phyloP scores from a whole-genome alignment of 345 rosid genomes.

The Odontarrhena argentea region DNA sequence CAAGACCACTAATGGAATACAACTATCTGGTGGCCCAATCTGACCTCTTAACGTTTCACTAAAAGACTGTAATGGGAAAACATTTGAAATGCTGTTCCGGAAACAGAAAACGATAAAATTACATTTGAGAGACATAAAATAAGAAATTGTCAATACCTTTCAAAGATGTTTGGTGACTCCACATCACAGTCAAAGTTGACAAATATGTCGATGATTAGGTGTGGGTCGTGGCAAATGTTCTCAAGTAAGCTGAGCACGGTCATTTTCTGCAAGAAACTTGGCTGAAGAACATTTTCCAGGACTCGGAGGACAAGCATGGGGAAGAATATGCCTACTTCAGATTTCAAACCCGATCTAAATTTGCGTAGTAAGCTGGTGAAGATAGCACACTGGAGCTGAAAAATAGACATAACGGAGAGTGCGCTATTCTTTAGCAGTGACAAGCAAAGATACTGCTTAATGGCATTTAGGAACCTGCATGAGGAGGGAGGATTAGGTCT shows the following conservation, averaged over 20 bases:
- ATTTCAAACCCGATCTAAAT: conserved; percentile 81
- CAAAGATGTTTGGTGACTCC: conserved; percentile 92
- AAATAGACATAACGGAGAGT: conserved; percentile 87
- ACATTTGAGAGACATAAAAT: conserved; percentile 16
- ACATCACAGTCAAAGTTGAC: conserved; percentile 96
- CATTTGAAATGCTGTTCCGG: conserved; percentile 15
- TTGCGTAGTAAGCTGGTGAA: conserved; percentile 73
- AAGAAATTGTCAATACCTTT: conserved; percentile 61
- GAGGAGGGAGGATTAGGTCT: conserved; percentile 21
- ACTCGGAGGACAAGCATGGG: conserved; percentile 95
- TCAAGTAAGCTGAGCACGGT: conserved; percentile 84
- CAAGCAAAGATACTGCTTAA: conserved; percentile 87
- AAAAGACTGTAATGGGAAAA: conserved; percentile 15
- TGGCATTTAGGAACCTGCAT: conserved; percentile 83
- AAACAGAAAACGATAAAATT: conserved; percentile 1
- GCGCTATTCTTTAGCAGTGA: conserved; percentile 95
- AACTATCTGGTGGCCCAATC: conserved; percentile 24
- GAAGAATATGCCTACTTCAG: conserved; percentile 92
- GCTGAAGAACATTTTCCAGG: conserved; percentile 96
- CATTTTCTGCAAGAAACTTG: conserved; percentile 97
- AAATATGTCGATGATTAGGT: conserved; percentile 80
- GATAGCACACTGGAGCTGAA: conserved; percentile 94
- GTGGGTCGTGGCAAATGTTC: conserved; percentile 75
- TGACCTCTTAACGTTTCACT: conserved; percentile 12
- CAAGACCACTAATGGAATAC: conserved; percentile 20